phyloP scores from a whole-genome alignment of 495 filamentous ascomycete species.

The Terfezia claveryi region DNA sequence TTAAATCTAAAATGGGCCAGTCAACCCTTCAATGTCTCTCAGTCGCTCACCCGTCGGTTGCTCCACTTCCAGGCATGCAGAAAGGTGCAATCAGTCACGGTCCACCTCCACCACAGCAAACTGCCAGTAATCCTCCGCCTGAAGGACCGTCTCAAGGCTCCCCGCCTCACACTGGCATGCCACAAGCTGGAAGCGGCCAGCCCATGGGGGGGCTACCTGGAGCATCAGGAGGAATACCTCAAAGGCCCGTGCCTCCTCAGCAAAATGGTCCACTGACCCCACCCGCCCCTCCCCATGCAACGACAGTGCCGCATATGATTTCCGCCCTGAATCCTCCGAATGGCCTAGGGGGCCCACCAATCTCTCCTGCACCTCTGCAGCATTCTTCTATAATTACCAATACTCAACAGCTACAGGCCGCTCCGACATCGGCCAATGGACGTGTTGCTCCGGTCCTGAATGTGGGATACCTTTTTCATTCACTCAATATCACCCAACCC shows the following conservation, averaged over 20 bases:
- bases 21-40: background rate
- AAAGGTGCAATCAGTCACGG: background rate
- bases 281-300: background rate
- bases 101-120: background rate
- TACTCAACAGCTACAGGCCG: background rate
- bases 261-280: background rate
- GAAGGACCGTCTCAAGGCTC: background rate
- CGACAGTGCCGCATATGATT: background rate
- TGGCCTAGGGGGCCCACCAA: background rate
- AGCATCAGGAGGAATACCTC: background rate
- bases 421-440: conserved; percentile 11
- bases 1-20: too few species aligned
- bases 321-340: background rate
- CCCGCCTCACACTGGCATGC: background rate
- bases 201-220: background rate
- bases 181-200: background rate
- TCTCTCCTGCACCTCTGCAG: background rate
- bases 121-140: background rate
- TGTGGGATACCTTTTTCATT: conserved; percentile 16
- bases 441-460: conserved; percentile 19
- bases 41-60: background rate
- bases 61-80: background rate
- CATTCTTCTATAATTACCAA: background rate
- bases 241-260: background rate
- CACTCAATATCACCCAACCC: conserved; percentile 1